Percentiles rank a stretch among this genome's conserved stretches.
Evolutionary conservation across 169 alveolate species (phyloP).

Genomic region (Cryptosporidium bovis): DNA sequence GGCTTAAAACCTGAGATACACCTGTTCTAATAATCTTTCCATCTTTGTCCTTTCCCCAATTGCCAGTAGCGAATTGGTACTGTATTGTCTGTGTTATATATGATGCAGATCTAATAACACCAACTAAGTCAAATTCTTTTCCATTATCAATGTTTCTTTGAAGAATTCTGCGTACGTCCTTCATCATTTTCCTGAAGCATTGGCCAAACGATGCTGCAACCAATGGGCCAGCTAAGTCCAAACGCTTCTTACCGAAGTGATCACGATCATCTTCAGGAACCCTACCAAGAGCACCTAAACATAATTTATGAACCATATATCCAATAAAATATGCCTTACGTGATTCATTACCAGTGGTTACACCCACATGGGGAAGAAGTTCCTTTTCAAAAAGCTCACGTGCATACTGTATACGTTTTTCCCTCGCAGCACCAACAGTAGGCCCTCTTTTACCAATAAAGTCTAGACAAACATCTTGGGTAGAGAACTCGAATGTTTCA

Average conservation of each 20-base stretch:
- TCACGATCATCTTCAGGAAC: constrained; percentile 99
- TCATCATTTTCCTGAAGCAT: constrained; percentile 93
- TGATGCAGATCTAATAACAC: constrained; percentile 89
- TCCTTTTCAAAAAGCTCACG: constrained; percentile 94
- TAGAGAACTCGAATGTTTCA: constrained; percentile 92
- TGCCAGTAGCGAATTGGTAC: constrained; percentile 94
- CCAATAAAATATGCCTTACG: constrained; percentile 98
- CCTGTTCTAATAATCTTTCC: constrained; percentile 98
- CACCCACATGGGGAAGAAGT: constrained; percentile 98
- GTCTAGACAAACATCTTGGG: constrained; percentile 92
- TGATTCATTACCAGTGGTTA: constrained; percentile 90
- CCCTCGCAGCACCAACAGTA: constrained; percentile 92
- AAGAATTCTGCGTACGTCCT: constrained; percentile 91
- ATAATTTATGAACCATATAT: constrained; percentile 96
- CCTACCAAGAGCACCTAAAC: constrained; percentile 96
- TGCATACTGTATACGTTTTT: constrained; percentile 94
- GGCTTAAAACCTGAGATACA: constrained; percentile 95
- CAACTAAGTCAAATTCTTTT: constrained; percentile 91
- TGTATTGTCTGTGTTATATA: constrained; percentile 92
- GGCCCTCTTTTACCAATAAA: constrained; percentile 96
- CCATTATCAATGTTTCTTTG: constrained; percentile 92
- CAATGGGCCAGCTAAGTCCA: constrained; percentile 98
- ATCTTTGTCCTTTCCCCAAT: constrained; percentile 98
- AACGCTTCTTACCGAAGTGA: constrained; percentile 99
- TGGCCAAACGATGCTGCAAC: constrained; percentile 97